Evolutionary conservation across 805 yeast genomes (phyloP).

Genomic region (Hanseniaspora jakobsenii): DNA sequence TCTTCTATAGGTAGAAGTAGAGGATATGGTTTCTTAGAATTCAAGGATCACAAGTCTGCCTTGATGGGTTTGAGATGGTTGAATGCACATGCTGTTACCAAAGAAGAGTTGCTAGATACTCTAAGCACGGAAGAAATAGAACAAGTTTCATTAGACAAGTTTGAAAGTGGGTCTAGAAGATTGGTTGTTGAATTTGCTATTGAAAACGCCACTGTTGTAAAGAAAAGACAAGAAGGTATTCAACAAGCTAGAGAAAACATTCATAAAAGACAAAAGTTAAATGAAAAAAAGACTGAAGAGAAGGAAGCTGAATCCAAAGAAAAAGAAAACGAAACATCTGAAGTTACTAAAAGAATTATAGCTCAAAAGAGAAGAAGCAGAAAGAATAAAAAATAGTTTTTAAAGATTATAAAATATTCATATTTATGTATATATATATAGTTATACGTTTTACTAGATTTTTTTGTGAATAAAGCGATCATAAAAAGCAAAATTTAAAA

Average conservation of each 20-base stretch:
- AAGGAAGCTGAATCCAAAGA: conserved; percentile 20
- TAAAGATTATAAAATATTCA: neutral
- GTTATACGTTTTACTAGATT: neutral
- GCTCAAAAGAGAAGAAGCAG: conserved; percentile 59
- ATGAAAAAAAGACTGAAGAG: conserved; percentile 22
- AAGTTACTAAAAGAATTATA: conserved; percentile 50
- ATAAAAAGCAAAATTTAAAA: too few relatives aligned
- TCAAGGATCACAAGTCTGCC: conserved; percentile 81
- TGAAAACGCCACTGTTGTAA: conserved; percentile 87
- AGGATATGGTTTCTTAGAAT: conserved; percentile 94
- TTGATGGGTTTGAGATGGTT: conserved; percentile 95
- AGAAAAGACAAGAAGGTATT: conserved; percentile 67
- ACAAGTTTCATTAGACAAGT: conserved; percentile 41
- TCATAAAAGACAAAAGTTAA: conserved; percentile 18
- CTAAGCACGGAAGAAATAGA: conserved; percentile 55
- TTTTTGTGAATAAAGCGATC: too few relatives aligned
- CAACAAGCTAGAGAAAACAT: conserved; percentile 24
- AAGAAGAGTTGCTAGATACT: conserved; percentile 60
- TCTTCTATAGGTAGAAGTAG: conserved; percentile 78
- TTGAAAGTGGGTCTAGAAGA: conserved; percentile 50
- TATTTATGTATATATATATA: conserved; percentile 2
- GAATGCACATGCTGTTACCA: conserved; percentile 77
- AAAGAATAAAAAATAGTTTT: conserved; percentile 32
- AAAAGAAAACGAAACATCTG: conserved; percentile 34
- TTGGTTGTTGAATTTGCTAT: conserved; percentile 90